A percentile compares a stretch with the other conserved stretches of the same genome.
Conservation (phyloP, 2,329 filamentous ascomycete genomes). For the Davidsoniella eucalypti region DNA sequence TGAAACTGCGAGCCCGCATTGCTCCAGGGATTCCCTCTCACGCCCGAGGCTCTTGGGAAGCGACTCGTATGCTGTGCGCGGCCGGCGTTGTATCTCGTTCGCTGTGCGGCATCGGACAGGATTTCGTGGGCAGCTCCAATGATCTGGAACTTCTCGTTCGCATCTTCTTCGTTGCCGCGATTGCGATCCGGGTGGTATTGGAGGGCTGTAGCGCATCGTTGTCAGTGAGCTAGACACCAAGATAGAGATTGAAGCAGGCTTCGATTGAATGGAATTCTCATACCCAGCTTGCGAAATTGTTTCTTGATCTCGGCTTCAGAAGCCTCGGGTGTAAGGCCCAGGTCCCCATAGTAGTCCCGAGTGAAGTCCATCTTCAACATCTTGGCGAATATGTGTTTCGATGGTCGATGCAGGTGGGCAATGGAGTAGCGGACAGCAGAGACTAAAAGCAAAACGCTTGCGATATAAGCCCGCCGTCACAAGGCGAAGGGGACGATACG, state of each 20-base stretch:
- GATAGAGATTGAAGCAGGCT: neutral
- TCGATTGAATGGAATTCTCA: slow-evolving; percentile 14
- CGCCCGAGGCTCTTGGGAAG: slow-evolving; percentile 34
- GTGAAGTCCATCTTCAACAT: slow-evolving; percentile 19
- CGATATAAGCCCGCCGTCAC: neutral
- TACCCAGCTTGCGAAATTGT: slow-evolving; percentile 71
- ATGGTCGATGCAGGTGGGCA: neutral
- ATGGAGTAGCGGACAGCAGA: neutral
- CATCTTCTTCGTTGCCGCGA: slow-evolving; percentile 63
- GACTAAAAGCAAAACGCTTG: neutral
- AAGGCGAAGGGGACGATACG: neutral
- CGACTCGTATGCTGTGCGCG: slow-evolving; percentile 17
- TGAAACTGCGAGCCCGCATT: slow-evolving; percentile 33
- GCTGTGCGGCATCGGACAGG: slow-evolving; percentile 33
- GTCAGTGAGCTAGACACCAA: neutral
- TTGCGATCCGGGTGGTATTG: slow-evolving; percentile 85
- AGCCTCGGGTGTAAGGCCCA: slow-evolving; percentile 53
- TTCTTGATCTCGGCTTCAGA: slow-evolving; percentile 65
- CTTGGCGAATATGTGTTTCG: neutral
- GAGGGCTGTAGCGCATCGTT: slow-evolving; percentile 38
- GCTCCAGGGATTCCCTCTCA: slow-evolving; percentile 41
- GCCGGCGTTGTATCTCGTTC: slow-evolving; percentile 36
- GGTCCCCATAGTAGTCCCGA: slow-evolving; percentile 72
- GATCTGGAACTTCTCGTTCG: slow-evolving; percentile 66
- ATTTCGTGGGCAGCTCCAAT: slow-evolving; percentile 80